Conservation (phyloP, 208 protist genomes). For the Crithidia brevicula region DNA sequence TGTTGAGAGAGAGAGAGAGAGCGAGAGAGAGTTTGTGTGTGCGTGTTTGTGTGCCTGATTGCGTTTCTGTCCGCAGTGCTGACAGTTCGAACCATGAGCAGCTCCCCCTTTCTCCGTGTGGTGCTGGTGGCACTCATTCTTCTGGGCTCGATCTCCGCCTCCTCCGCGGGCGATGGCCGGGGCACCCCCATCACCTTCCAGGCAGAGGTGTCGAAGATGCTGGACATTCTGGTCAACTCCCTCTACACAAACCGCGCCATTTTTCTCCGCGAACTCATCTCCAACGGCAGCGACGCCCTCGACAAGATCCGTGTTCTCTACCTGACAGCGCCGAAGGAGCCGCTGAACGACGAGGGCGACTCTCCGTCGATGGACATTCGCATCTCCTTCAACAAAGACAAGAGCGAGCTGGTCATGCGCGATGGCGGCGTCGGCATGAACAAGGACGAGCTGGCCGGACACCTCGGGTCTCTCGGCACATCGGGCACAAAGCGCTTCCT, state of each 20-base stretch:
- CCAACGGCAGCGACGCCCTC: slow-evolving; percentile 99
- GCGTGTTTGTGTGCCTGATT: background rate
- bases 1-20: too few species aligned
- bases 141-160: slow-evolving; percentile 34
- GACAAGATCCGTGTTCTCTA: slow-evolving; percentile 99
- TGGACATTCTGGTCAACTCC: slow-evolving; percentile 99
- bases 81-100: too few species aligned
- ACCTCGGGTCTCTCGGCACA: slow-evolving; percentile 99
- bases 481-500: slow-evolving; percentile 99
- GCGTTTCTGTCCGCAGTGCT: too few species aligned
- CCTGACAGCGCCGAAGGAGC: slow-evolving; percentile 93
- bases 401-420: slow-evolving; percentile 94
- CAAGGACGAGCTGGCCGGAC: slow-evolving; percentile 97
- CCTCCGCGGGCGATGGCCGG: slow-evolving; percentile 27
- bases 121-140: slow-evolving; percentile 50
- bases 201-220: slow-evolving; percentile 97
- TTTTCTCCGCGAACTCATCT: slow-evolving; percentile 99
- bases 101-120: slow-evolving; percentile 23
- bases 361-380: slow-evolving; percentile 92
- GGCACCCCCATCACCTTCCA: slow-evolving; percentile 92
- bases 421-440: slow-evolving; percentile 99
- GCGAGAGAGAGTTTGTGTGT: background rate
- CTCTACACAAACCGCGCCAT: slow-evolving; percentile 99
- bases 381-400: slow-evolving; percentile 87
- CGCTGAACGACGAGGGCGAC: slow-evolving; percentile 77